A percentile compares a stretch with the other conserved stretches of the same genome.
These are phyloP conservation scores for Pestalotiopsis sp. DNA, from an alignment of 2,329 filamentous ascomycete species.

Conservation along the genomic window DNA sequence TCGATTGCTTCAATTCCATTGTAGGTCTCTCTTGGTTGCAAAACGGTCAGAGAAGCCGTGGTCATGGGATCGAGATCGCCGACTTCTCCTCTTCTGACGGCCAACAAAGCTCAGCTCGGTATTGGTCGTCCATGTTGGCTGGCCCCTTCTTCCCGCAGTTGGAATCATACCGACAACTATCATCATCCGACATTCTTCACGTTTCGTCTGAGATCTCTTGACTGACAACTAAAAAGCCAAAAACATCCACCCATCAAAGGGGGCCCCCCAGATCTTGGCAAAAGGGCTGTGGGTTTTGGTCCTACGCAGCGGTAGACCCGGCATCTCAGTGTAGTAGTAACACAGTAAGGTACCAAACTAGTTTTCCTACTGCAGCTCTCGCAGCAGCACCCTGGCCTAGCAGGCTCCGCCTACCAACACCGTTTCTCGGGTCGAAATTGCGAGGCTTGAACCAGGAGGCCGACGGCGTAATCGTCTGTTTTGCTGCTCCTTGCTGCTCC, in stretches of 20 bases:
- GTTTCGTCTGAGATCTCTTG: neutral
- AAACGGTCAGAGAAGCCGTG: neutral
- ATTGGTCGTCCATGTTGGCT: too few relatives aligned
- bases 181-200: neutral
- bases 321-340: neutral
- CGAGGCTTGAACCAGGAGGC: conserved; percentile 14
- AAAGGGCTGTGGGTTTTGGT: neutral
- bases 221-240: neutral
- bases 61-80: neutral
- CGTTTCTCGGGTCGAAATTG: conserved; percentile 16
- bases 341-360: conserved; percentile 9
- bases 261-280: conserved; percentile 6
- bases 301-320: conserved; percentile 4
- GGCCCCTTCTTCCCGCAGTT: neutral
- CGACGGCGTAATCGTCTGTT: conserved; percentile 7
- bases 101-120: neutral
- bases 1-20: neutral
- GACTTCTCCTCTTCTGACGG: neutral
- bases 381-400: conserved; percentile 8
- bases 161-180: neutral
- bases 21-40: neutral
- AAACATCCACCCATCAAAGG: neutral
- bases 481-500: neutral
- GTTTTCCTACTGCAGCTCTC: neutral
- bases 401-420: neutral